phyloP scores from a whole-genome alignment of 129 eudicot genomes.

The Rutidosis leptorrhynchoides region DNA sequence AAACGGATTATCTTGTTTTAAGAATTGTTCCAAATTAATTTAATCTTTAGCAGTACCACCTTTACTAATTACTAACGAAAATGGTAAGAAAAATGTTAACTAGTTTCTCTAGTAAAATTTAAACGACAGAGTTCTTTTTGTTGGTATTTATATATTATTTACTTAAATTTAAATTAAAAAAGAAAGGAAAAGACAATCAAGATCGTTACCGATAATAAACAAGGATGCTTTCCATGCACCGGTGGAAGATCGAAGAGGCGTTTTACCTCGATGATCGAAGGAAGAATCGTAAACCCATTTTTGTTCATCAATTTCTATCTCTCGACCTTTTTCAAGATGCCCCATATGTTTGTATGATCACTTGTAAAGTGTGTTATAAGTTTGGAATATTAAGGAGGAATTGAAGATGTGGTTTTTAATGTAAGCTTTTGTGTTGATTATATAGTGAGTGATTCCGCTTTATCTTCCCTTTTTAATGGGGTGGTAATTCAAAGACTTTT shows the following conservation, averaged over 20 bases:
- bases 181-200: neutral
- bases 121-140: neutral
- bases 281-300: slow-evolving; percentile 77
- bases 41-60: neutral
- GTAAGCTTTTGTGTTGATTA: slow-evolving; percentile 43
- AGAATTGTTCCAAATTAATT: neutral
- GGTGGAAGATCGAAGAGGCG: slow-evolving; percentile 69
- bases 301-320: slow-evolving; percentile 44
- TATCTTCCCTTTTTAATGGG: slow-evolving; percentile 30
- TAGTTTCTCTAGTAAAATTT: no score
- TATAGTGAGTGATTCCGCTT: slow-evolving; percentile 45
- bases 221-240: slow-evolving; percentile 86
- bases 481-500: slow-evolving; percentile 20
- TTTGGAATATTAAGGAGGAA: slow-evolving; percentile 14
- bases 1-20: neutral
- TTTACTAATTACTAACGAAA: neutral
- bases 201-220: slow-evolving; percentile 58
- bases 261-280: slow-evolving; percentile 62
- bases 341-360: slow-evolving; percentile 42
- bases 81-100: no score
- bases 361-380: slow-evolving; percentile 15
- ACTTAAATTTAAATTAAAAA: no score
- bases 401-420: slow-evolving; percentile 27
- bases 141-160: neutral
- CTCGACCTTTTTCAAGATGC: slow-evolving; percentile 42